Percentiles rank a stretch among this genome's conserved stretches.
These are phyloP conservation scores for Ophiocordyceps australis DNA, from an alignment of 2,329 filamentous ascomycete species.

Conservation along the genomic window DNA sequence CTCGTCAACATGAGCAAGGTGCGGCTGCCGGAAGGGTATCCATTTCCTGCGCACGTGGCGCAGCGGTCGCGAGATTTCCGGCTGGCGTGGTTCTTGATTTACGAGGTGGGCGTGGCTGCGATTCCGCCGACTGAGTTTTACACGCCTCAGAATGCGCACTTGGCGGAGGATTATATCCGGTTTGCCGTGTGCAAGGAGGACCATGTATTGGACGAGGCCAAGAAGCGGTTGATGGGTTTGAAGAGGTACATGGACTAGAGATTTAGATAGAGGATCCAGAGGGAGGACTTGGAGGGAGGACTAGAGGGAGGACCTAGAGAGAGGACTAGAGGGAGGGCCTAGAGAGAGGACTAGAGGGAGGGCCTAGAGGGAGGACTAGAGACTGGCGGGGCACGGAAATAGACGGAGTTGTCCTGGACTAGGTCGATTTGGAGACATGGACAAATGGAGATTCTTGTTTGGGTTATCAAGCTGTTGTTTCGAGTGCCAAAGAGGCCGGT, in stretches of 20 bases:
- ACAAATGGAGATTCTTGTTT: too few species aligned
- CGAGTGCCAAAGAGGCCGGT: too few species aligned
- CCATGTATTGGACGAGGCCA: slow-evolving; percentile 61
- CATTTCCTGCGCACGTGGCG: slow-evolving; percentile 78
- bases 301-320: too few species aligned
- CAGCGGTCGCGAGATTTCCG: slow-evolving; percentile 82
- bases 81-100: slow-evolving; percentile 90
- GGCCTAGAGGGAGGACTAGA: too few species aligned
- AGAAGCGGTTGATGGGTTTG: slow-evolving; percentile 53
- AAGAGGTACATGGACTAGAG: slow-evolving; percentile 44
- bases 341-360: too few species aligned
- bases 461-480: too few species aligned
- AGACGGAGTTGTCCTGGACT: too few species aligned
- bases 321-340: too few species aligned
- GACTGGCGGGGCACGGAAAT: too few species aligned
- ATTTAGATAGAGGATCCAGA: too few species aligned
- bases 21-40: slow-evolving; percentile 64
- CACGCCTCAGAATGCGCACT: slow-evolving; percentile 62
- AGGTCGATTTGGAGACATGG: too few species aligned
- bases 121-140: slow-evolving; percentile 98
- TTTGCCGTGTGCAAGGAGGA: slow-evolving; percentile 97
- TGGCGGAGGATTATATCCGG: slow-evolving; percentile 83
- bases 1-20: slow-evolving; percentile 87
- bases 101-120: slow-evolving; percentile 85
- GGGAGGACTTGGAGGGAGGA: too few species aligned